Percentiles rank a stretch among this genome's conserved stretches.
These are phyloP conservation scores for Ephemerocybe angulata DNA, from an alignment of 768 basidiomycete species.

Conservation along the genomic window DNA sequence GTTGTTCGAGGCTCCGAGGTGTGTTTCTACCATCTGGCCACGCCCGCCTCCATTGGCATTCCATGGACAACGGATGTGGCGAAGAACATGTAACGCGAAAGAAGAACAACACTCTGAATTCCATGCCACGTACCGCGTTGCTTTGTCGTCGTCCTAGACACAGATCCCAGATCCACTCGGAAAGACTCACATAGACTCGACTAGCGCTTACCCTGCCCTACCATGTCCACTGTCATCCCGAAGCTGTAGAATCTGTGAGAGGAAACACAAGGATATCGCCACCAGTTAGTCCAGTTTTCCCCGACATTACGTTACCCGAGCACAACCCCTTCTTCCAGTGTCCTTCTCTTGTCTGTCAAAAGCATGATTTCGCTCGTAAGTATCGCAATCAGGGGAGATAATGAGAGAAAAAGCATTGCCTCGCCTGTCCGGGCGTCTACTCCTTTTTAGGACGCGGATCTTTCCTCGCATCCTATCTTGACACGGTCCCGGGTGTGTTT, in stretches of 20 bases:
- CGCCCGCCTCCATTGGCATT: no score
- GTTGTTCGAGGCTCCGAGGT: no score
- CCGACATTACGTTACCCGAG: background rate
- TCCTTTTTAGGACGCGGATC: background rate
- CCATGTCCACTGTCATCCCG: background rate
- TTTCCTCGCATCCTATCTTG: background rate
- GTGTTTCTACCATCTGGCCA: background rate
- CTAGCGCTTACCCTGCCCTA: background rate
- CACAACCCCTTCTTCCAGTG: background rate
- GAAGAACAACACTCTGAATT: no score
- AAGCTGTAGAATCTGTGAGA: background rate
- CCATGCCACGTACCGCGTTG: no score
- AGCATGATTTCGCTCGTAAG: no score
- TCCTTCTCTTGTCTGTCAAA: no score
- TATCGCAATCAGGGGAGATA: slow-evolving; percentile 1
- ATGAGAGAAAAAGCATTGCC: background rate
- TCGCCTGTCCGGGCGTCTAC: background rate
- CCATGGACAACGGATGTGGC: background rate
- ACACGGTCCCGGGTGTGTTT: background rate
- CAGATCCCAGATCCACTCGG: background rate
- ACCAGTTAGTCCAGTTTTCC: background rate
- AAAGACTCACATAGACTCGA: background rate
- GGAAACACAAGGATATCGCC: background rate
- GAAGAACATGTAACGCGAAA: no score
- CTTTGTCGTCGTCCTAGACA: background rate